Evolutionary conservation across 163 green algal genomes (phyloP).

Genomic region (Chlorella variabilis): DNA sequence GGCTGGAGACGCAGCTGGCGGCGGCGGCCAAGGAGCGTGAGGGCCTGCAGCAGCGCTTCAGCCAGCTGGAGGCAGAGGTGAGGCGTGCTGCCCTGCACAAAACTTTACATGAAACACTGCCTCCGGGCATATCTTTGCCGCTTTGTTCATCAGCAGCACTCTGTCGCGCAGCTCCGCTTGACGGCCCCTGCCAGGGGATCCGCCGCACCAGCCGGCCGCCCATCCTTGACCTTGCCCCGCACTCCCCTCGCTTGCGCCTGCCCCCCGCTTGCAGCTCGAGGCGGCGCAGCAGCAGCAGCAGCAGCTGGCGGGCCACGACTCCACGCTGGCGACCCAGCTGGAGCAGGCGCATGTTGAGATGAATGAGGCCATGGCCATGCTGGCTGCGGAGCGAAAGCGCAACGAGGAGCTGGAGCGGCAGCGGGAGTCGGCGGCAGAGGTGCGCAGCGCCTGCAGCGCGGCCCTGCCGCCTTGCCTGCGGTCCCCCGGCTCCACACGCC

Average conservation of each 20-base stretch:
- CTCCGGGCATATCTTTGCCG: too few species aligned
- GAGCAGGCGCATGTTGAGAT: neutral
- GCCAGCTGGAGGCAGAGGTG: slow-evolving; percentile 16
- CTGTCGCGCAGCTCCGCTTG: too few species aligned
- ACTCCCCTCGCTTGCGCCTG: neutral
- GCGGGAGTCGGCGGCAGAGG: neutral
- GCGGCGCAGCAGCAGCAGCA: neutral
- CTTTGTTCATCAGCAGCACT: too few species aligned
- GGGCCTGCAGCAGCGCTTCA: neutral
- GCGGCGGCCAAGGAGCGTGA: neutral
- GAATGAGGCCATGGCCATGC: neutral
- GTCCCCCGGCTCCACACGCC: too few species aligned
- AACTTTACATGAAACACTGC: too few species aligned
- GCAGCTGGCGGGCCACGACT: neutral
- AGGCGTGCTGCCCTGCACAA: too few species aligned
- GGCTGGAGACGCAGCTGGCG: slow-evolving; percentile 11
- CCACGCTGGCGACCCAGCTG: neutral
- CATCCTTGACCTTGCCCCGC: neutral
- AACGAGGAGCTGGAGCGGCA: neutral
- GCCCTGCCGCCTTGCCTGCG: too few species aligned
- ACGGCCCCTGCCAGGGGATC: too few species aligned
- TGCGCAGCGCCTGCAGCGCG: neutral
- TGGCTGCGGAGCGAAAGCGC: slow-evolving; percentile 12
- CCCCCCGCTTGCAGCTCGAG: neutral
- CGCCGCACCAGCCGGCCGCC: too few species aligned